Evolutionary conservation across 2,329 filamentous ascomycete species (phyloP), one percentile per base, ranked within the genome.

Genomic region (Aspergillus persii): DNA sequence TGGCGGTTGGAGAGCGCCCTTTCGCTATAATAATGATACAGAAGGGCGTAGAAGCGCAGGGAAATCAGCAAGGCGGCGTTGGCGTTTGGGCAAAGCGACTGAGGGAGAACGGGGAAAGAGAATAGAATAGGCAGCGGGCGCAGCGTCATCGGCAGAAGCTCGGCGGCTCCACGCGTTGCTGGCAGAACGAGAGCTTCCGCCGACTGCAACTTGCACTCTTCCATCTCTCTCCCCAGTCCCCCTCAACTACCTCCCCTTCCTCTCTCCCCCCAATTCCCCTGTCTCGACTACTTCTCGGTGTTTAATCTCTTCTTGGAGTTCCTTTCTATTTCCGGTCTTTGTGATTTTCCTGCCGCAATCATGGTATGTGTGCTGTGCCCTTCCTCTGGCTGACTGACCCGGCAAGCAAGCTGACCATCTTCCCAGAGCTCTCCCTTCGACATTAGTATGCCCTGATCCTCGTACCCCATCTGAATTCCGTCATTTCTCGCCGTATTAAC

Each of bases 341-440:
- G 55, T 31, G 52, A 53, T 61, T 59, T 60, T 49, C 55, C 26
- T 49, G 48, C 52, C 47, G 54, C 61, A 65, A 69, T 60, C 63
- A 74, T 76, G 71, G 73, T 74, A 70, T 60, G 70, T 66, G 51
- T 27, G 50, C 33, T 39, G 59, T 56, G 48, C 44, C 54, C 53
- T 53, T 46, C 48, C 52, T 60, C 57, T 41, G 36, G 36, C 50
- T 33, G 44, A 51, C 39, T 61, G 54, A 57, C 63, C 55, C 53
- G 63, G 62, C 67, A 61, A 50, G 57, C 50, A 63, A 72, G 72
- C 75, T 78, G 65, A 71, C 67, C 53, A 56, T 70, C 66, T 65
- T 68, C 68, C 70, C 69, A 96, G 92, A 88, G 88, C 75, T 95
- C 90, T 68, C 93, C 92, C 69, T 96, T 96, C 86, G 89, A 92